These are phyloP conservation scores for Chalciporus piperatus DNA, from an alignment of 768 basidiomycete species.

Conservation along the genomic window DNA sequence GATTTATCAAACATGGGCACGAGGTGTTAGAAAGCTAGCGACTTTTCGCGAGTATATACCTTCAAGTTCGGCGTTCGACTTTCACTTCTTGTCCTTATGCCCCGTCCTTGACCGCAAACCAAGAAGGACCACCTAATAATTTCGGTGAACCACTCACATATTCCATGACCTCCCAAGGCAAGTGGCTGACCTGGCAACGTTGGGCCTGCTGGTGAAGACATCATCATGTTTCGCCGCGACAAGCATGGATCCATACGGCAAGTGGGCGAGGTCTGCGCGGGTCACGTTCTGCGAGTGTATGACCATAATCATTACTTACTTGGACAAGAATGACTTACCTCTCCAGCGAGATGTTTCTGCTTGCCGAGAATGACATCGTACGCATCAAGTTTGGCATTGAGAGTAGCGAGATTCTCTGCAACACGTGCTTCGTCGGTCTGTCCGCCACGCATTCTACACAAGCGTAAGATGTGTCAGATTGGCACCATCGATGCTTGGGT, in stretches of 20 bases:
- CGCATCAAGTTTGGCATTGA: constrained; percentile 41
- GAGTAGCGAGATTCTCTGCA: constrained; percentile 6
- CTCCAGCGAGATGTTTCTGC: constrained; percentile 54
- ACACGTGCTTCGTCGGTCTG: constrained; percentile 23
- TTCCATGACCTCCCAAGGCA: too few relatives aligned
- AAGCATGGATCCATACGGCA: constrained; percentile 43
- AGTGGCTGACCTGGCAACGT: constrained; percentile 25
- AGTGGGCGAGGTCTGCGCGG: constrained; percentile 57
- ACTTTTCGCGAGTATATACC: too few relatives aligned
- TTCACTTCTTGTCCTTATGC: too few relatives aligned
- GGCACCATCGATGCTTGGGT: too few relatives aligned
- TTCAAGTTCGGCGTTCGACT: too few relatives aligned
- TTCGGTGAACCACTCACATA: too few relatives aligned
- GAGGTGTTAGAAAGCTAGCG: too few relatives aligned
- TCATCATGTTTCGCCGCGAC: constrained; percentile 23
- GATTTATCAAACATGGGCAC: too few relatives aligned
- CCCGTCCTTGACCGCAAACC: too few relatives aligned
- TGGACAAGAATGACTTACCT: constrained; percentile 35
- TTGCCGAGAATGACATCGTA: constrained; percentile 56
- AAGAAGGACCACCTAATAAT: too few relatives aligned
- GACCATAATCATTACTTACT: background rate
- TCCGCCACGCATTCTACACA: constrained; percentile 5
- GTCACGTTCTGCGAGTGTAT: constrained; percentile 39
- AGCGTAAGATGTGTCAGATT: too few relatives aligned
- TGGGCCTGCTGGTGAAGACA: constrained; percentile 35